Base-by-base conservation (phyloP, 1,284 basidiomycete genomes). In the Leccinum fuscescens region DNA sequence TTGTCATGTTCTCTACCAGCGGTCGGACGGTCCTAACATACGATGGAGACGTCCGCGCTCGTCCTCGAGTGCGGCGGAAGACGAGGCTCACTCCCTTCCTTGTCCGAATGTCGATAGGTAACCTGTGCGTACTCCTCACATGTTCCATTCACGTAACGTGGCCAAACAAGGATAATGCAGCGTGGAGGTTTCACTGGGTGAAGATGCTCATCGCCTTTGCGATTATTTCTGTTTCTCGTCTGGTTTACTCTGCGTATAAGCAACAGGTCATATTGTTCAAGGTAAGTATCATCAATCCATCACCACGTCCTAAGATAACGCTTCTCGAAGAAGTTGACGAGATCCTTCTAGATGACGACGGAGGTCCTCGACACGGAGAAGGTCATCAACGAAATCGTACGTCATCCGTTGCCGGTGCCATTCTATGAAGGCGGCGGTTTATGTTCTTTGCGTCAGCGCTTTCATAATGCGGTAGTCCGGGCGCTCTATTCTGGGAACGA, bases 81-180 rank as follows among this genome's bases (percentile, higher is more conserved):
- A 52, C 83, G 39, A 44, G 39, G 86, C 64, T 86, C 86, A 3
- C 76, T 88, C 14, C 76, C 86, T n/a, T 80, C 82, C 2, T 79
- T 93, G 6, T 89, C 92, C n/a, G 92, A 93, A 1, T 88, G 85
- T 67, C 93, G 94, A 72, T 91, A 89, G 83, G 90, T 90, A 20
- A 84, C 93, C 59, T 71, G 90, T 92, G 70, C 65, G 88, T 83
- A 24, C 50, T 35, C 42, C 39, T 6, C 29, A 29, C 8, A 3
- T 29, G 29, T 29, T 29, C 29, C 29, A 29, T 29, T 29, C 29
- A 44, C 27, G 37, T 55, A 56, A 20, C 56, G 37, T 33, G 44
- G 60, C 35, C 12, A 56, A 65, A 64, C 50, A 55, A 39, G 56
- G 58, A 53, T 11, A 44, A 53, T 61, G 4, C 61, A 92, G 91